phyloP scores from a whole-genome alignment of 805 yeast genomes.

The Phaffomyces thermotolerans region DNA sequence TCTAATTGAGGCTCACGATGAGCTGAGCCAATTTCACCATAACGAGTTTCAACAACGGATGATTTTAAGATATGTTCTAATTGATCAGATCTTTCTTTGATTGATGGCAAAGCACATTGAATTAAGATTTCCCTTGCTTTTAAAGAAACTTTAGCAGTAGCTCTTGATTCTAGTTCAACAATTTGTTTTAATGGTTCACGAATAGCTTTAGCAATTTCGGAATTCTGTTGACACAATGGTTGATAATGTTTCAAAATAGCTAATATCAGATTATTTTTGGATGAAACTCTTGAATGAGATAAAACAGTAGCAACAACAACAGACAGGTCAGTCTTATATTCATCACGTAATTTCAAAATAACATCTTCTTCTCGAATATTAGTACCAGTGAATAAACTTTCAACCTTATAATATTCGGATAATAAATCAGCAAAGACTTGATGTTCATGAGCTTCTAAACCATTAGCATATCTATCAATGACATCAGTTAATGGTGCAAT shows the following conservation, averaged over 20 bases:
- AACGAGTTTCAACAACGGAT: constrained; percentile 81
- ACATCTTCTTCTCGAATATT: constrained; percentile 84
- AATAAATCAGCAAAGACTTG: constrained; percentile 62
- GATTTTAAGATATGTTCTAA: constrained; percentile 91
- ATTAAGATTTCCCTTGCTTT: constrained; percentile 95
- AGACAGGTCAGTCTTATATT: constrained; percentile 65
- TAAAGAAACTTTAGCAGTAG: constrained; percentile 87
- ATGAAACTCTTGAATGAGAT: constrained; percentile 89
- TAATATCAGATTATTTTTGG: constrained; percentile 82
- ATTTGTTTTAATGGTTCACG: constrained; percentile 67
- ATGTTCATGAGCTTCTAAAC: constrained; percentile 80
- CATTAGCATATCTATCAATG: constrained; percentile 62
- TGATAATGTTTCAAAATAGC: constrained; percentile 82
- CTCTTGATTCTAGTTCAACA: constrained; percentile 84
- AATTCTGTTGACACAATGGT: constrained; percentile 65
- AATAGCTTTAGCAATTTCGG: constrained; percentile 60
- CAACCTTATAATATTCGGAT: constrained; percentile 69
- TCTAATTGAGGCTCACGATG: constrained; percentile 79
- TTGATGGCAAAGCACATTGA: constrained; percentile 94
- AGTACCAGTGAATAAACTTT: constrained; percentile 68
- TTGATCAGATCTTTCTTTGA: constrained; percentile 94
- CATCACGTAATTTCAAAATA: constrained; percentile 79
- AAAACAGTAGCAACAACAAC: constrained; percentile 67
- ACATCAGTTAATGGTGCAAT: constrained; percentile 70
- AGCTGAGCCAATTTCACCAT: constrained; percentile 74